Evolutionary conservation across 192 early-diverging fungal species (phyloP).

Genomic region (Allomyces macrogynus): DNA sequence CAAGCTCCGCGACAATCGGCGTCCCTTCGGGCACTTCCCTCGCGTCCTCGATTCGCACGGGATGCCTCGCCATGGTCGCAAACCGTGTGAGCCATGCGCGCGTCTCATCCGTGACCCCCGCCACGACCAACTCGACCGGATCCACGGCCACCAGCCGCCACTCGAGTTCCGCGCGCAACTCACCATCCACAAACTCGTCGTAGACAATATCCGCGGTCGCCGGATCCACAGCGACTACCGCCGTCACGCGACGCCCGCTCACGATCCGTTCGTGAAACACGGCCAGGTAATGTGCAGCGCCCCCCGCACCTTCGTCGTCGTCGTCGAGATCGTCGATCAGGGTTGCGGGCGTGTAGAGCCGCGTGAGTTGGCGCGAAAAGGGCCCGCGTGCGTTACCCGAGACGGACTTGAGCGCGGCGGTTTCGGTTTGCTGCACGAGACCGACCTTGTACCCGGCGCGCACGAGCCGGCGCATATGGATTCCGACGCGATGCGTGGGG

Average conservation of each 20-base stretch:
- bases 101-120: conserved; percentile 1
- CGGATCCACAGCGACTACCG: conserved; percentile 37
- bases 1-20: too few species aligned
- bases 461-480: conserved; percentile 66
- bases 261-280: background rate
- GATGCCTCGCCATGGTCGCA: too few species aligned
- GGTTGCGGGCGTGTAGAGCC: conserved; percentile 49
- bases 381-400: conserved; percentile 43
- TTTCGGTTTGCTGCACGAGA: conserved; percentile 61
- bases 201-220: conserved; percentile 49
- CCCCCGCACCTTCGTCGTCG: conserved; percentile 4
- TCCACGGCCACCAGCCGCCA: conserved; percentile 42
- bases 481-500: conserved; percentile 50
- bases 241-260: conserved; percentile 21
- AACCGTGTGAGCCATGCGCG: too few species aligned
- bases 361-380: conserved; percentile 41
- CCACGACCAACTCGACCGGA: conserved; percentile 41
- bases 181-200: conserved; percentile 43
- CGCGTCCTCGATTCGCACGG: too few species aligned
- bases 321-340: conserved; percentile 21
- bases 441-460: conserved; percentile 70
- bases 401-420: conserved; percentile 62
- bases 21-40: too few species aligned
- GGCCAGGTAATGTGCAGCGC: too few species aligned
- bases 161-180: conserved; percentile 42